These are phyloP conservation scores for Gentiana straminea DNA, from an alignment of 257 asterid species.

Conservation along the genomic window DNA sequence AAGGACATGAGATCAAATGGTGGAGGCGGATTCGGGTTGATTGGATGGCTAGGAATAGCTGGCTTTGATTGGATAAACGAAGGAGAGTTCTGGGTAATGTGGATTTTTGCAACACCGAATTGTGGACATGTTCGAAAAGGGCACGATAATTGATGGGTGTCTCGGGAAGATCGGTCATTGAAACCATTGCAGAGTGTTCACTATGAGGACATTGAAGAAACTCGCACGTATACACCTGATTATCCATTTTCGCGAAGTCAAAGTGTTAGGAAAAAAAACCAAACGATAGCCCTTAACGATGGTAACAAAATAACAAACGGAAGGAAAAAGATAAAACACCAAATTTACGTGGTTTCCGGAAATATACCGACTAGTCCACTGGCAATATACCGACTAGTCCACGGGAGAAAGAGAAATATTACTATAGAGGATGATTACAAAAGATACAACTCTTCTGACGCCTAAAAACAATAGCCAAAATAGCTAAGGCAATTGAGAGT, in stretches of 20 bases:
- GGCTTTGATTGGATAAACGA: conserved; percentile 32
- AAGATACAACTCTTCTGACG: conserved; percentile 16
- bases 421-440: neutral
- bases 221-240: conserved; percentile 59
- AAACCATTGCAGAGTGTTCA: conserved; percentile 45
- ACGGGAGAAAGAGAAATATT: too few species aligned
- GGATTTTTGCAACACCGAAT: conserved; percentile 35
- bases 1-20: conserved; percentile 53
- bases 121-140: conserved; percentile 27
- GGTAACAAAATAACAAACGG: too few species aligned
- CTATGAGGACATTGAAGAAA: conserved; percentile 57
- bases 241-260: conserved; percentile 50
- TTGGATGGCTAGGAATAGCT: conserved; percentile 5
- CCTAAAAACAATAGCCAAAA: conserved; percentile 18
- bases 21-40: conserved; percentile 13
- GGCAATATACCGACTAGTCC: too few species aligned
- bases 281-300: too few species aligned
- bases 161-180: conserved; percentile 43
- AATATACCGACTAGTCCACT: too few species aligned
- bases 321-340: too few species aligned
- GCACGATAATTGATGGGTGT: conserved; percentile 66
- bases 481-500: too few species aligned
- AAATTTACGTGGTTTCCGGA: too few species aligned
- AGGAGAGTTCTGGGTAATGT: conserved; percentile 12
- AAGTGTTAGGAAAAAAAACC: conserved; percentile 10